These are phyloP conservation scores for Picea glauca DNA, from an alignment of 75 land plant genomes.

Conservation along the genomic window DNA sequence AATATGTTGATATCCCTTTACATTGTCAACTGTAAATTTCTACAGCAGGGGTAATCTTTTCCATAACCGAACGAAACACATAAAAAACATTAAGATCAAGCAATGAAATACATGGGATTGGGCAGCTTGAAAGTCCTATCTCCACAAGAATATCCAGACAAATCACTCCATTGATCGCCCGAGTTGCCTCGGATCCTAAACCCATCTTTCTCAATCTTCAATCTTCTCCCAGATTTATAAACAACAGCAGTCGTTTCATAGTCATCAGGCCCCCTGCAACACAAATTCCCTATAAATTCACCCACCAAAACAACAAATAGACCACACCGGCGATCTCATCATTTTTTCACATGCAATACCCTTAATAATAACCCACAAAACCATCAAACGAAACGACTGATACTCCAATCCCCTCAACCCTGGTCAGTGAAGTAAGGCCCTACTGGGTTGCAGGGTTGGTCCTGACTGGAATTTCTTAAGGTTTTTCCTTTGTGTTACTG, in stretches of 20 bases:
- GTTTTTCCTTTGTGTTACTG: not conserved
- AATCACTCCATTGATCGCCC: conserved; percentile 49
- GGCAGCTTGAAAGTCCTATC: conserved; percentile 36
- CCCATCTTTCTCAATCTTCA: conserved; percentile 16
- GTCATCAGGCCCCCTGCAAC: conserved; percentile 9
- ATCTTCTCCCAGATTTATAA: conserved; percentile 27
- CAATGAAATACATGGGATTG: conserved; percentile 40
- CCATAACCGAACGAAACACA: no score
- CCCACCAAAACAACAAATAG: conserved; percentile 16
- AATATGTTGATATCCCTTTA: no score
- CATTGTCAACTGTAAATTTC: no score
- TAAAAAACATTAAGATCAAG: conserved; percentile 2
- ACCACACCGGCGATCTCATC: conserved; percentile 10
- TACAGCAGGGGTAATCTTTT: no score
- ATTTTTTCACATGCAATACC: no score
- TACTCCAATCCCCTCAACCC: not conserved
- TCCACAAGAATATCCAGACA: conserved; percentile 15
- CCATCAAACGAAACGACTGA: not conserved
- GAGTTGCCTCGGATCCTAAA: conserved; percentile 25
- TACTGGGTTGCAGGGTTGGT: no score
- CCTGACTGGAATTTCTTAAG: no score
- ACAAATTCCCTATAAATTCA: not conserved
- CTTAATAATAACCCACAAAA: no score
- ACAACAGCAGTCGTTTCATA: conserved; percentile 8
- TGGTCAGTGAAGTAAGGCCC: no score